Percentiles rank a stretch among this genome's conserved stretches.
These are phyloP conservation scores for Termitomyces sp. DNA, from an alignment of 768 basidiomycete species.

Conservation along the genomic window DNA sequence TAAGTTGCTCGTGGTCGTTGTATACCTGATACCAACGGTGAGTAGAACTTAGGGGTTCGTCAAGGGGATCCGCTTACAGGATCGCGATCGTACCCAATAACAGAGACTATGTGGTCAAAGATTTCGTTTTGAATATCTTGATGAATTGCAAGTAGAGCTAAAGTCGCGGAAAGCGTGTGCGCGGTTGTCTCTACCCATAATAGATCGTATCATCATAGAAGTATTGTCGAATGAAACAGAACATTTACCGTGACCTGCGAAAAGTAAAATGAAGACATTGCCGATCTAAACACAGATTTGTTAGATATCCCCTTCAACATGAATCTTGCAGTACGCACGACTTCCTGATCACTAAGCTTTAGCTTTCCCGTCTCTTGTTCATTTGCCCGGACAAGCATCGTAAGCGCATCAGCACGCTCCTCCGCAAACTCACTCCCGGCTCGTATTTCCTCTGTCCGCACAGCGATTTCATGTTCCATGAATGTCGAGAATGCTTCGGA, in stretches of 20 bases:
- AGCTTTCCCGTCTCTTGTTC: conserved; percentile 37
- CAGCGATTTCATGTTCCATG: conserved; percentile 32
- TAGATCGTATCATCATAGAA: neutral
- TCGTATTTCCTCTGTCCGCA: conserved; percentile 25
- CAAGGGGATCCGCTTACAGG: conserved; percentile 19
- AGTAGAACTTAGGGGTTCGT: neutral
- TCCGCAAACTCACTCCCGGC: conserved; percentile 1
- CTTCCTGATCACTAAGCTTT: conserved; percentile 33
- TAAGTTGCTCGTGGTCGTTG: conserved; percentile 35
- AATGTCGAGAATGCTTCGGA: conserved; percentile 26
- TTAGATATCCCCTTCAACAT: neutral
- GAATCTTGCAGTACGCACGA: conserved; percentile 22
- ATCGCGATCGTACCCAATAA: conserved; percentile 29
- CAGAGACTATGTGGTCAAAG: conserved; percentile 30
- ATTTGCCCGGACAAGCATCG: conserved; percentile 40
- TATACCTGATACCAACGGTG: conserved; percentile 24
- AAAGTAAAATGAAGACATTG: conserved; percentile 46
- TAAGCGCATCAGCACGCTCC: conserved; percentile 31
- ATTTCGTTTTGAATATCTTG: conserved; percentile 40
- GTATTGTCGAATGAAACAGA: too few species aligned
- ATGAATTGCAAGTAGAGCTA: conserved; percentile 38
- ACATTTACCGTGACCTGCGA: conserved; percentile 53
- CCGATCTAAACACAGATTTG: conserved; percentile 34
- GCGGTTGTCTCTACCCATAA: conserved; percentile 38
- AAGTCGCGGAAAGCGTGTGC: conserved; percentile 35